Percentiles rank a stretch among this genome's conserved stretches.
phyloP scores from a whole-genome alignment of 2,329 filamentous ascomycete species.

The Achaetomium macrosporum region DNA sequence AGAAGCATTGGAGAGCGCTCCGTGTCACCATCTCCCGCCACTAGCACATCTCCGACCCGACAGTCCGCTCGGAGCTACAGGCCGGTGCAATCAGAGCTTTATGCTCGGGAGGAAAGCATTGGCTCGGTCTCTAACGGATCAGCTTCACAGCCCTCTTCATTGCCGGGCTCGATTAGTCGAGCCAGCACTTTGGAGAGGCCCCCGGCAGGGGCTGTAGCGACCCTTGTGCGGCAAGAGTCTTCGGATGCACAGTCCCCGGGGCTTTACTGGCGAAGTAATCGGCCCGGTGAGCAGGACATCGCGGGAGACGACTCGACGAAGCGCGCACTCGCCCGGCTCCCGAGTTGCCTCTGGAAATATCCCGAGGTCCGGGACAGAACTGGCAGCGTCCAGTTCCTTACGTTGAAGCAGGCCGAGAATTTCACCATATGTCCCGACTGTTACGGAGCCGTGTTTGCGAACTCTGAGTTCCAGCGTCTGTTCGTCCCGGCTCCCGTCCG shows the following conservation, averaged over 20 bases:
- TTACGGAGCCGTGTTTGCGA: slow-evolving; percentile 62
- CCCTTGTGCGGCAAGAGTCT: slow-evolving; percentile 23
- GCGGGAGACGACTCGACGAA: slow-evolving; percentile 40
- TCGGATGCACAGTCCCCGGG: slow-evolving; percentile 23
- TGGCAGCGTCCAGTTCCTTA: slow-evolving; percentile 74
- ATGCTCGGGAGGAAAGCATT: slow-evolving; percentile 28
- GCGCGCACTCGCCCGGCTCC: slow-evolving; percentile 44
- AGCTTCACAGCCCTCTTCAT: slow-evolving; percentile 16
- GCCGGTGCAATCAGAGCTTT: slow-evolving; percentile 15
- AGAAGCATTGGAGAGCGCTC: slow-evolving; percentile 22
- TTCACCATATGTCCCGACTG: slow-evolving; percentile 83
- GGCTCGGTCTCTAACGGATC: slow-evolving; percentile 23
- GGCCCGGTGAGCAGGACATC: slow-evolving; percentile 36
- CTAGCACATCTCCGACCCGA: slow-evolving; percentile 28
- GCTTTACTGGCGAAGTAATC: slow-evolving; percentile 40
- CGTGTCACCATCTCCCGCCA: slow-evolving; percentile 27
- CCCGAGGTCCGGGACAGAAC: slow-evolving; percentile 36
- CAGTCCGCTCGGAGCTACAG: slow-evolving; percentile 10
- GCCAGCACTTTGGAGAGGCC: slow-evolving; percentile 22
- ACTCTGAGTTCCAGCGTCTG: slow-evolving; percentile 60
- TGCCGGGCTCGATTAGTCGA: slow-evolving; percentile 19
- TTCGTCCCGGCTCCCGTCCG: slow-evolving; percentile 59
- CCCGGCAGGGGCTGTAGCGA: slow-evolving; percentile 20
- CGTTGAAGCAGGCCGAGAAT: slow-evolving; percentile 60
- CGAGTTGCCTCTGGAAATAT: slow-evolving; percentile 62